Conservation (phyloP, 2,329 filamentous ascomycete species). For the Exophiala viscosa region DNA sequence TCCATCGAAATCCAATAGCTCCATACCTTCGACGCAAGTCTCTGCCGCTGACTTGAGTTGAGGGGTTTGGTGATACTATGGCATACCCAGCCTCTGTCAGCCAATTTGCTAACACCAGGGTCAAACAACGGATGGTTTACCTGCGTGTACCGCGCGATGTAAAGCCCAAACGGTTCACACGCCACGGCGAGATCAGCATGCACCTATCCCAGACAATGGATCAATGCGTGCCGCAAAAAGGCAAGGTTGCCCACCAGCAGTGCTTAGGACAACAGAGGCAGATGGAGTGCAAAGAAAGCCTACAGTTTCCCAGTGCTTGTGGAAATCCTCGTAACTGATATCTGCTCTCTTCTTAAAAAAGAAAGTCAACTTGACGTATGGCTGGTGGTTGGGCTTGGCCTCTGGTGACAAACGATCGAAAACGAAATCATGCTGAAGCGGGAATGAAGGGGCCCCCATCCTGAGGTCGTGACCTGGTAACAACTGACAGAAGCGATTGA, state of each 20-base stretch:
- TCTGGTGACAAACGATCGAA: background rate
- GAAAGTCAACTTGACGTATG: conserved; percentile 4
- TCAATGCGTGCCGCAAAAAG: no score
- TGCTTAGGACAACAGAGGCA: no score
- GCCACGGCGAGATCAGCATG: conserved; percentile 4
- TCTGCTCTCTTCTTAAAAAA: conserved; percentile 7
- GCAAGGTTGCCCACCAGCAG: no score
- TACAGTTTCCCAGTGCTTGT: conserved; percentile 6
- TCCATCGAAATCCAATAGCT: conserved; percentile 6
- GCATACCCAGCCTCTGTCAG: no score
- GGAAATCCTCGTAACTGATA: conserved; percentile 4
- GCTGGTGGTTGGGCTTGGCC: conserved; percentile 2
- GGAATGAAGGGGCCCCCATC: background rate
- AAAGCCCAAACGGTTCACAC: background rate
- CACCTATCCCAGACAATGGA: background rate
- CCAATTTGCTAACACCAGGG: no score
- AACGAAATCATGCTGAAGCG: conserved; percentile 3
- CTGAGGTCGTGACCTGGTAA: no score
- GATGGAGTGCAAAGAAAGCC: background rate
- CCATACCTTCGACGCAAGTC: background rate
- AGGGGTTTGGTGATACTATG: background rate
- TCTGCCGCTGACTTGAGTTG: background rate
- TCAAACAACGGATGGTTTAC: no score
- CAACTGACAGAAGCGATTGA: no score
- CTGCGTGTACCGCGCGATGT: background rate